Base-by-base conservation (phyloP, 192 early-diverging fungal species). In the Obelidium mucronatum region DNA sequence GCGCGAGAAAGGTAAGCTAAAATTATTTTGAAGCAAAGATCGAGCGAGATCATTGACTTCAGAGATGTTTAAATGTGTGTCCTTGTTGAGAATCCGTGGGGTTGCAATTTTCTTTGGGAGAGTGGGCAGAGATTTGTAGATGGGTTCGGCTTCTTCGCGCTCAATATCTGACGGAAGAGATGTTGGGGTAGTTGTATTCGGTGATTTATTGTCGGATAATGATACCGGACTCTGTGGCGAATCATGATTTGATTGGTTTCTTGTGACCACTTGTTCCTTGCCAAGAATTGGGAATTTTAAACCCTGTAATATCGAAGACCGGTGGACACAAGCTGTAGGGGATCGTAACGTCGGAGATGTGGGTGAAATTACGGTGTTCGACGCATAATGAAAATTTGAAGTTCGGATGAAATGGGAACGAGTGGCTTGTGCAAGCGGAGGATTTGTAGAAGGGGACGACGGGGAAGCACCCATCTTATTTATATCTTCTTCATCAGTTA, bases 21-120 rank as follows among this genome's bases (percentile, higher is more conserved):
- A 78, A 31, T 78, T 55, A 44, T 63, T 70, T 66, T 78, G 61
- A 51, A 78, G 61, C 2, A 78, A 22, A 0, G 42, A 33, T 13
- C 5, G n/a, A 28, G 44, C 33, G 24, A 78, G 40, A 19, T 60
- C 59, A 11, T 40, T 39, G 52, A 78, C 61, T 44, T 78, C 77
- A 13, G 2, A 3, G 26, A 78, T 15, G 61, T 78, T 78, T 34
- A 34, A 11, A 34, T 35, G n/a, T 8, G 77, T 62, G 39, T 78
- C 67, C 8, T n/a, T n/a, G n/a, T 15, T 31, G n/a, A 28, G n/a
- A 22, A 0, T n/a, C n/a, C 58, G 17, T 30, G 15, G n/a, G 30
- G 13, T 19, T 60, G n/a, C 1, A 2, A 15, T 60, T 13, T 1
- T 0, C n/a, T 24, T 31, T 15, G 58, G 31, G 58, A 15, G 24